Evolutionary conservation across 2,329 filamentous ascomycete species (phyloP).

Genomic region (Beauveria australis): DNA sequence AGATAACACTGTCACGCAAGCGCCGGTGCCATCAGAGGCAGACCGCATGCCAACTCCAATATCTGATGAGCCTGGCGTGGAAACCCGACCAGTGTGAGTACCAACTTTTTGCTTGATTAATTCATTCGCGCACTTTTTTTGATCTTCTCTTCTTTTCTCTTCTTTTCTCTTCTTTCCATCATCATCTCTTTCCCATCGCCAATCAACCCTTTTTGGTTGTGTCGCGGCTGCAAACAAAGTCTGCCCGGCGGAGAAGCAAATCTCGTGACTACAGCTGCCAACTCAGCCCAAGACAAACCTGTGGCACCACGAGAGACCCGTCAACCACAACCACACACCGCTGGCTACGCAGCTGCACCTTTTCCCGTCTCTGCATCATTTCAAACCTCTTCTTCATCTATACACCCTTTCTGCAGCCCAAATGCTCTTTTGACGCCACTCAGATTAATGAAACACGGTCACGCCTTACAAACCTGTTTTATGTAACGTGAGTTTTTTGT

Average conservation of each 20-base stretch:
- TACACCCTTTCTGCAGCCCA: not conserved
- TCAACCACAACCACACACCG: not conserved
- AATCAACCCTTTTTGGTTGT: no score
- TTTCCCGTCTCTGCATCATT: not conserved
- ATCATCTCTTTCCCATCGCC: no score
- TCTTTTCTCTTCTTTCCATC: no score
- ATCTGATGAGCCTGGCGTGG: not conserved
- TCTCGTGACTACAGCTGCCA: not conserved
- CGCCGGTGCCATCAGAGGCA: not conserved
- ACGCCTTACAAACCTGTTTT: not conserved
- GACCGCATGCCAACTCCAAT: constrained; percentile 3
- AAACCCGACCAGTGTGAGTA: constrained; percentile 3
- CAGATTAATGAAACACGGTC: constrained; percentile 1
- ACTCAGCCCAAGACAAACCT: constrained; percentile 3
- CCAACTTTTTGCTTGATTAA: not conserved
- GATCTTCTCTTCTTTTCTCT: not conserved
- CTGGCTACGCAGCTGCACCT: not conserved
- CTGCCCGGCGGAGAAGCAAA: not conserved
- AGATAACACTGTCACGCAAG: not conserved
- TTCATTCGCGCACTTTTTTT: not conserved
- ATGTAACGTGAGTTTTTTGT: constrained; percentile 9
- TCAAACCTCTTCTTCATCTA: not conserved
- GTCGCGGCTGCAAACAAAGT: not conserved
- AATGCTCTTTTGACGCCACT: not conserved
- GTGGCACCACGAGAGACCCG: not conserved